Evolutionary conservation across 352 stramenopile genomes (phyloP), one percentile per base, ranked within the genome.

Genomic region (Plasmopara muralis): DNA sequence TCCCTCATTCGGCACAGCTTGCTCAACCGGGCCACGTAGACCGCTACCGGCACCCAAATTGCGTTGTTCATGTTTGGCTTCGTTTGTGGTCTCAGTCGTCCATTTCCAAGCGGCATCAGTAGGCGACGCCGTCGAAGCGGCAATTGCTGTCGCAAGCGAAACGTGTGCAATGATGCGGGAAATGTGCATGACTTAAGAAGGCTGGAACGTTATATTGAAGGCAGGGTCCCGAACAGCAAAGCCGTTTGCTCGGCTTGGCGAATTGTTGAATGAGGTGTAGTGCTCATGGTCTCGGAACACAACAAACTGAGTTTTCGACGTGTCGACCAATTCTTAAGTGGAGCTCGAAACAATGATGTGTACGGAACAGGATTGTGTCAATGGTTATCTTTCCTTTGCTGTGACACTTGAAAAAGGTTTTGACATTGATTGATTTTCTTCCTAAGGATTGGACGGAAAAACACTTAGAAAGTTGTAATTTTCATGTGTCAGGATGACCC

Each of bases 181-280:
- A 28, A 72, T 15, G 43, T 69, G 51, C 64, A 72, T 72, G 39
- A 29, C 55, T 54, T 48, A 13, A 9, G 46, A 33, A 38, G 41
- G 46, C 18, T 34, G 35, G 35, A 16, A 33, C 6, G 54, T 54
- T 38, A 43, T 67, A 67, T 67, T 67, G 59, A 38, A 67, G 49
- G 41, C 33, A 9, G 38, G 45, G 43, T 50, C 43, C 43, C 59
- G 62, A 67, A 67, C 46, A 55, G 53, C 33, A 60, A 55, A 50
- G 35, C 14, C 34, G 33, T 64, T 57, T 13, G 62, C 35, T 47
- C 18, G 42, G 44, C 43, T 58, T 39, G 60, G 55, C 55, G 60
- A 72, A 56, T 72, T 68, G 50, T 43, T 52, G 44, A 72, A 68
- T 72, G 64, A 68, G 41, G 20, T 25, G 20, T 25, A 25, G 20